These are phyloP conservation scores for Suhomyces sp. DNA, from an alignment of 805 yeast species.

Conservation along the genomic window DNA sequence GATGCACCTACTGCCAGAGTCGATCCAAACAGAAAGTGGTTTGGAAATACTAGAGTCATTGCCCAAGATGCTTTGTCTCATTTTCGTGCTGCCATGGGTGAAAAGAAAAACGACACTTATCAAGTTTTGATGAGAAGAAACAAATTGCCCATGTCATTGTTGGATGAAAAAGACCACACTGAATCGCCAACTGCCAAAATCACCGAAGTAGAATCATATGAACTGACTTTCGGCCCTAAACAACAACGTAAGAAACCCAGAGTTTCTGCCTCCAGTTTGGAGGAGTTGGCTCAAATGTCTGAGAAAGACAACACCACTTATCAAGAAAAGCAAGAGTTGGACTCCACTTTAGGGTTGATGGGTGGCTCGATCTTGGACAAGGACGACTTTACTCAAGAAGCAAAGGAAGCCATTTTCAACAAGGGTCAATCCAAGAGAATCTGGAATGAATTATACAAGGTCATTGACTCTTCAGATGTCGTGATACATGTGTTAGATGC, in stretches of 20 bases:
- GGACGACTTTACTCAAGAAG: constrained; percentile 85
- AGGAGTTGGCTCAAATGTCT: constrained; percentile 66
- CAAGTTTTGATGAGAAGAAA: constrained; percentile 86
- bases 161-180: constrained; percentile 79
- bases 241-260: constrained; percentile 91
- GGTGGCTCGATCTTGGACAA: constrained; percentile 56
- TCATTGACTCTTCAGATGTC: constrained; percentile 95
- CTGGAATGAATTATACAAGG: constrained; percentile 97
- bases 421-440: constrained; percentile 98
- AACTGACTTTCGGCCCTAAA: constrained; percentile 88
- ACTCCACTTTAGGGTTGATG: constrained; percentile 76
- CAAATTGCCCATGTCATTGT: constrained; percentile 90
- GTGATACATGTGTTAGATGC: constrained; percentile 96
- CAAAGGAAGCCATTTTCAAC: constrained; percentile 91
- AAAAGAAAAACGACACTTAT: constrained; percentile 73
- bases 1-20: constrained; percentile 90
- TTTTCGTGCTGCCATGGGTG: constrained; percentile 92
- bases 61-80: constrained; percentile 95
- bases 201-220: constrained; percentile 83
- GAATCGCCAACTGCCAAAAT: constrained; percentile 78
- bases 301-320: constrained; percentile 54
- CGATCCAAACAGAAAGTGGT: constrained; percentile 96
- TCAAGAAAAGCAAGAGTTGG: constrained; percentile 74
- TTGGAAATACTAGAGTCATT: constrained; percentile 94
- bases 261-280: constrained; percentile 70